A percentile compares a stretch with the other conserved stretches of the same genome.
Evolutionary conservation across 768 basidiomycete genomes (phyloP).

Genomic region (Lyophyllum shimeji): DNA sequence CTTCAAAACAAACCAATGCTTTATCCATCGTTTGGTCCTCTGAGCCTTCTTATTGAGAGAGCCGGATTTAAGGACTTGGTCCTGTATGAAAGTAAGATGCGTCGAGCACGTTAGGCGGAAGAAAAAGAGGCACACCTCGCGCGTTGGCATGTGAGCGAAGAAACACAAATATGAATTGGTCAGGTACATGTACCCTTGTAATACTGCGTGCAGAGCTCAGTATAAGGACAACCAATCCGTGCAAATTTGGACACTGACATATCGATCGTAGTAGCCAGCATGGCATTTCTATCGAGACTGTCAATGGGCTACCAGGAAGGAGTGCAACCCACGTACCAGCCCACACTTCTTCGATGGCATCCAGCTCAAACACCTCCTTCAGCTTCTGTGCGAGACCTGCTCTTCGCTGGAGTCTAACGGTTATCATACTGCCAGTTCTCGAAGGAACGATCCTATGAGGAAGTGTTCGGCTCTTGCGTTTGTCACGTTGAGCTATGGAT

Average conservation of each 20-base stretch:
- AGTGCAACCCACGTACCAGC: slow-evolving; percentile 52
- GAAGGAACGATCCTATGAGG: slow-evolving; percentile 24
- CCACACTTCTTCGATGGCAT: slow-evolving; percentile 80
- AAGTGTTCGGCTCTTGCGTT: not conserved
- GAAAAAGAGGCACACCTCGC: slow-evolving; percentile 59
- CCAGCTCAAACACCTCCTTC: slow-evolving; percentile 82
- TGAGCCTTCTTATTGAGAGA: slow-evolving; percentile 85
- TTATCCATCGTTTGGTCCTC: slow-evolving; percentile 88
- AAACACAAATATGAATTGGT: slow-evolving; percentile 94
- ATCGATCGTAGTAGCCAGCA: slow-evolving; percentile 92
- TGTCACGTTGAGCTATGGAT: slow-evolving; percentile 6
- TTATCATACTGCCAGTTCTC: slow-evolving; percentile 66
- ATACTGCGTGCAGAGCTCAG: slow-evolving; percentile 46
- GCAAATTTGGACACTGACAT: slow-evolving; percentile 52
- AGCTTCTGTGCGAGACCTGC: slow-evolving; percentile 83
- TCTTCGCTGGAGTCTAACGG: slow-evolving; percentile 68
- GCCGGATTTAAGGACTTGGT: slow-evolving; percentile 91
- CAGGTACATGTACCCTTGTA: slow-evolving; percentile 97
- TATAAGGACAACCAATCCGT: not conserved
- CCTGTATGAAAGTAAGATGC: slow-evolving; percentile 42
- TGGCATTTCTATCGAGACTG: slow-evolving; percentile 68
- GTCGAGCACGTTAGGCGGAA: not conserved
- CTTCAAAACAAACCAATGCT: slow-evolving; percentile 96
- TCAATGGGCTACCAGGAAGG: slow-evolving; percentile 3
- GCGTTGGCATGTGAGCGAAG: slow-evolving; percentile 90